Conservation (phyloP, 2,329 filamentous ascomycete genomes). For the Phyllosticta paracitricarpa region DNA sequence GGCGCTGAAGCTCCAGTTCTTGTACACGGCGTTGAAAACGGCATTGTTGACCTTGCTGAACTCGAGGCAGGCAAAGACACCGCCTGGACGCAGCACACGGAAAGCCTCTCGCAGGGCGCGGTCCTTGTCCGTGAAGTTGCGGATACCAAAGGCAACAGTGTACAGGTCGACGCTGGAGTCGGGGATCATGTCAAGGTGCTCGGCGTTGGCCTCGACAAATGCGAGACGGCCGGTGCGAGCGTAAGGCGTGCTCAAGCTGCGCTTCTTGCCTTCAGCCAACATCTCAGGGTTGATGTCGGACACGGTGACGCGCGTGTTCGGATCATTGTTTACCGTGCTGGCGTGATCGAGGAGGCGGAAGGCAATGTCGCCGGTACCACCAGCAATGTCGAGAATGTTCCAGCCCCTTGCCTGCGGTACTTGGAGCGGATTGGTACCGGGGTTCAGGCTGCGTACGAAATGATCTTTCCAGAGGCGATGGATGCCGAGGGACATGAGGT, state of each 20-base stretch:
- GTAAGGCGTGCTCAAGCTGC: constrained; percentile 55
- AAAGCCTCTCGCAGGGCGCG: constrained; percentile 72
- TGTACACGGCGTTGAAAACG: constrained; percentile 77
- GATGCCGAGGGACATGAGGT: constrained; percentile 95
- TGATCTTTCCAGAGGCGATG: constrained; percentile 97
- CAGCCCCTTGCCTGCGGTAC: constrained; percentile 38
- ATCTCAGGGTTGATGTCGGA: constrained; percentile 95
- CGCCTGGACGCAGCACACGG: constrained; percentile 84
- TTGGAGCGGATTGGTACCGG: constrained; percentile 50
- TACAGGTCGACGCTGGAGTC: constrained; percentile 78
- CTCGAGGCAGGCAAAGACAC: constrained; percentile 92
- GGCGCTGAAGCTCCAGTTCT: constrained; percentile 88
- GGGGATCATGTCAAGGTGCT: constrained; percentile 57
- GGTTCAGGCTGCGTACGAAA: constrained; percentile 86
- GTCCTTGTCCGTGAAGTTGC: constrained; percentile 92
- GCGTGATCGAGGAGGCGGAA: constrained; percentile 91
- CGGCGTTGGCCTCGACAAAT: constrained; percentile 88
- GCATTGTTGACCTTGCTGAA: constrained; percentile 78
- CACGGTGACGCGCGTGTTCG: constrained; percentile 74
- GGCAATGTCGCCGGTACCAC: constrained; percentile 94
- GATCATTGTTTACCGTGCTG: constrained; percentile 68
- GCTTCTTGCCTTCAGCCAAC: constrained; percentile 78
- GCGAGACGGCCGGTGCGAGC: constrained; percentile 43
- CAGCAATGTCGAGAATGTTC: constrained; percentile 88
- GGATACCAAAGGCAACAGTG: constrained; percentile 93